Base-by-base conservation (phyloP, 306 rosid genomes). In the Castanospermum australe region DNA sequence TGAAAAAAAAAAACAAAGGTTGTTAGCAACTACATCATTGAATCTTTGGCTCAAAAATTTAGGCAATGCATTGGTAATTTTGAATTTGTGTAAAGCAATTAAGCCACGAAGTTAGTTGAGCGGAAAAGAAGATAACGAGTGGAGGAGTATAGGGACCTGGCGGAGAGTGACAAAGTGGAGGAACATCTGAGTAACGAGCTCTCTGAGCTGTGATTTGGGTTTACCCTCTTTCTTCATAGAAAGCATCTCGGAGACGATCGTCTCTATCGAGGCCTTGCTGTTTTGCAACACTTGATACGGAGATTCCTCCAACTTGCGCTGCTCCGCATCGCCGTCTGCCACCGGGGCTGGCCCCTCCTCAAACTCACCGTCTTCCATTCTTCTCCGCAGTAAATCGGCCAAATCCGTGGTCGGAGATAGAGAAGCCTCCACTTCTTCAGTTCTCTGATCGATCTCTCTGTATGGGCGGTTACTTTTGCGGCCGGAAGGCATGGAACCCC, bases 141-240 rank as follows among this genome's bases (percentile, higher is more conserved):
- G 5, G 39, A 63, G 13, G 12, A 17, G 36, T 9, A 57, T 5
- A 45, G 48, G 85, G 44, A 92, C 97, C 96, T 92, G 96, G 68
- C 90, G 93, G 75, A 92, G 97, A 42, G 84, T 87, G 87, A 92
- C 75, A 59, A 92, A 90, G 79, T 86, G 85, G 20, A 92, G 87
- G 88, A 87, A 82, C 90, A 88, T 90, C 79, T 87, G 96, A 4
- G 97, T 90, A 60, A 83, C 82, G 73, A 86, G 89, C 62, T 92
- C 96, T 61, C 92, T 66, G 78, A 88, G 87, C 38, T 86, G 74
- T 20, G 93, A 77, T 77, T 88, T 86, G 18, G 94, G 82, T 28
- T 79, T 67, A 39, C 60, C 72, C 5, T 89, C 85, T 50, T 61
- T 86, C 71, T 93, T 93, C 0, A 91, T 45, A 35, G 92, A 79